Evolutionary conservation across 164 flowering plant species (phyloP), one percentile per base, ranked within the genome.

Genomic region (Chimonanthus praecox): DNA sequence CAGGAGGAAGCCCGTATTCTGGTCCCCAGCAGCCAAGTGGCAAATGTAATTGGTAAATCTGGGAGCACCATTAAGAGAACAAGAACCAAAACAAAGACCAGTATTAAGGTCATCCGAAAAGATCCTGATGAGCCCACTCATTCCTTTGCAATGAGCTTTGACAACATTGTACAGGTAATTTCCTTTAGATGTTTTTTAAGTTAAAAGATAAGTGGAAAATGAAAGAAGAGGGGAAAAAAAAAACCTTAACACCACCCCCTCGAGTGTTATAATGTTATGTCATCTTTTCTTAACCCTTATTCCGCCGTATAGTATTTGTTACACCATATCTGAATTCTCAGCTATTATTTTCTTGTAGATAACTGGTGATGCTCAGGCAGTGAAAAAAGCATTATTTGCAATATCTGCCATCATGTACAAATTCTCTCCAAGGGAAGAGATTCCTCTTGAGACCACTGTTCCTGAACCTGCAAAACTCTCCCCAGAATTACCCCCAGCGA

Each of bases 71-170:
- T 95, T 44, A 95, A 94, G 82, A 94, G 72, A 72, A 47, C 94
- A 75, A 87, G 98, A 77, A 86, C 85, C 84, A 87, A 79, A 82
- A 89, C 95, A 2, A 80, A 83, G 79, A 75, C 97, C 5, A 80
- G 73, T 68, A 87, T 93, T 49, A 88, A 83, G 74, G 86, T 95
- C 68, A 79, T 73, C 7, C 66, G 94, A 15, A 95, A 90, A 87
- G 98, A 93, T 77, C 77, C 77, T 4, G 63, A 77, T 68, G 98
- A 95, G 63, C 94, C 92, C 5, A 74, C 82, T 65, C 99, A 95
- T 76, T 88, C 97, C n/a, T 95, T 98, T 79, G 99, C 97, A 9
- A 78, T 88, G 92, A 88, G 86, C 11, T 95, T 86, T 75, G 99
- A 95, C 86, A 95, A 95, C 84, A 88, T 95, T 82, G 76, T 93